A percentile compares a stretch with the other conserved stretches of the same genome.
phyloP scores from a whole-genome alignment of 805 yeast genomes.

The Teunomyces tritomae region DNA sequence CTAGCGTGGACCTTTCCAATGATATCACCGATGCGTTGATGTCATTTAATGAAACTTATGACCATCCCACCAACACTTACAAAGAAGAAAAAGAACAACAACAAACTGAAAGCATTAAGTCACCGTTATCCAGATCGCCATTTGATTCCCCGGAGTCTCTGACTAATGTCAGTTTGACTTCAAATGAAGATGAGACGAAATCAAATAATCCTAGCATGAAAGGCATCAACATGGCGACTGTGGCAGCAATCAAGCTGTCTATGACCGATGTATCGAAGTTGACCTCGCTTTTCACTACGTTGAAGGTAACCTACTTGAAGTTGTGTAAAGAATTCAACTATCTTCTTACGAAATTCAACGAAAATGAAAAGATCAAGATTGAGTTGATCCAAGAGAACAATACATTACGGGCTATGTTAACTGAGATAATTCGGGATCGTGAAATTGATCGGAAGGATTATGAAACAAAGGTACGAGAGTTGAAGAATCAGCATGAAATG shows the following conservation, averaged over 20 bases:
- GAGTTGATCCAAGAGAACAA: conserved; percentile 36
- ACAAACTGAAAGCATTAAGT: background rate
- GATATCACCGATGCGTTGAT: conserved; percentile 15
- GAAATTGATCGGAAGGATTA: conserved; percentile 14
- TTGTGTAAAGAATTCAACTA: conserved; percentile 39
- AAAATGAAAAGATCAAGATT: conserved; percentile 33
- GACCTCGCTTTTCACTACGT: conserved; percentile 30
- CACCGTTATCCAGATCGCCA: conserved; percentile 12
- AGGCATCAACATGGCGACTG: conserved; percentile 8
- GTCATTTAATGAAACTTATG: conserved; percentile 13
- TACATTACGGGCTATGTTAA: conserved; percentile 27
- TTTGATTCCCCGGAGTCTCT: conserved; percentile 14
- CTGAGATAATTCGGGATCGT: conserved; percentile 27
- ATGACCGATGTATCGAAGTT: conserved; percentile 20
- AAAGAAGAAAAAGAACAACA: background rate
- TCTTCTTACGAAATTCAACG: conserved; percentile 33
- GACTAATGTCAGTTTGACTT: conserved; percentile 9
- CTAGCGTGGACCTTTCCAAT: conserved; percentile 9
- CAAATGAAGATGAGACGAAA: conserved; percentile 8
- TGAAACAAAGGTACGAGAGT: conserved; percentile 2
- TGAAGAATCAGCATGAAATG: background rate
- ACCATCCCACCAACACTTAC: background rate
- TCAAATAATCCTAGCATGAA: conserved; percentile 6
- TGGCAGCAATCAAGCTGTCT: conserved; percentile 12
- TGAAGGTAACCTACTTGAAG: conserved; percentile 34